Percentiles rank a stretch among this genome's conserved stretches.
Conservation (phyloP, 176 grass and related monocot species). For the Leersia perrieri region DNA sequence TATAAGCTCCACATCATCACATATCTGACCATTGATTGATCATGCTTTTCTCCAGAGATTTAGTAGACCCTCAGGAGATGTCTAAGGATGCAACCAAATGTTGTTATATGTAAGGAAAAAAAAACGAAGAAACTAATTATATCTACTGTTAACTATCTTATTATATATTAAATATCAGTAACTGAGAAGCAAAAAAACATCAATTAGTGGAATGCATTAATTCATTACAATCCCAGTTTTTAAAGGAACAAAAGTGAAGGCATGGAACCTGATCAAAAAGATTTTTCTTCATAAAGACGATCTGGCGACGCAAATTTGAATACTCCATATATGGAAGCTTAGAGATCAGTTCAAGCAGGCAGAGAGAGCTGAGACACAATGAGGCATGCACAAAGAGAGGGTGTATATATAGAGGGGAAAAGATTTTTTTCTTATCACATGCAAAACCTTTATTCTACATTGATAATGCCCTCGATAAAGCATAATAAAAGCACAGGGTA, state of each 20-base stretch:
- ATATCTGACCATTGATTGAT: background rate
- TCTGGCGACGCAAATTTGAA: conserved; percentile 42
- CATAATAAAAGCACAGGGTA: conserved; percentile 44
- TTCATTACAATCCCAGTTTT: conserved; percentile 4
- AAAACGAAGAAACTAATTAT: conserved; percentile 4
- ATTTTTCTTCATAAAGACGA: conserved; percentile 65
- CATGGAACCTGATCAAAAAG: conserved; percentile 76
- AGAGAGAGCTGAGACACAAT: conserved; percentile 32
- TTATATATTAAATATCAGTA: background rate
- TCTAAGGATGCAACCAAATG: background rate
- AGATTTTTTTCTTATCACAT: conserved; percentile 38
- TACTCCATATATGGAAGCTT: conserved; percentile 49
- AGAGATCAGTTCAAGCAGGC: conserved; percentile 18
- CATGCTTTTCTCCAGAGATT: background rate
- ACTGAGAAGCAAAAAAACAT: background rate
- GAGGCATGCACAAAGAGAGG: conserved; percentile 24
- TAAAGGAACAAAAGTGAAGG: background rate
- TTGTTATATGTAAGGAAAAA: conserved; percentile 1
- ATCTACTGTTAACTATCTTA: background rate
- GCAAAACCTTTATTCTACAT: conserved; percentile 55
- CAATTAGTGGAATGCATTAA: background rate
- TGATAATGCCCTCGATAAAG: conserved; percentile 53
- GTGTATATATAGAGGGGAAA: conserved; percentile 51
- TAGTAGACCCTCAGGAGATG: background rate
- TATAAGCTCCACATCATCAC: background rate